Conservation (phyloP, 345 rosid species). For the Ailanthus altissimus region DNA sequence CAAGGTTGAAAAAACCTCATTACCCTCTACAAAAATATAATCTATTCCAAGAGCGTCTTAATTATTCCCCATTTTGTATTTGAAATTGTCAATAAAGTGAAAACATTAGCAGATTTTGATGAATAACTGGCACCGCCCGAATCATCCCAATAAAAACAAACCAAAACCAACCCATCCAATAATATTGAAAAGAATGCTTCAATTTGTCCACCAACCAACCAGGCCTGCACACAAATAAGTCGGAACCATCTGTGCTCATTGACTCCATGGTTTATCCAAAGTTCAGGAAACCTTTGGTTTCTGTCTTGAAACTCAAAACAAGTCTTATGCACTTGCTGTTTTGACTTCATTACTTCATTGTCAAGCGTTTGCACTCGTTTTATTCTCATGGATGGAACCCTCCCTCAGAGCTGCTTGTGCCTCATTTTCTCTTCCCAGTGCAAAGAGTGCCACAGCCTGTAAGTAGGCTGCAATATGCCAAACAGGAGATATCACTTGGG, state of each 20-base stretch:
- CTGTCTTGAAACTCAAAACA: slow-evolving; percentile 19
- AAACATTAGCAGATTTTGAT: slow-evolving; percentile 16
- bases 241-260: slow-evolving; percentile 2
- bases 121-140: slow-evolving; percentile 12
- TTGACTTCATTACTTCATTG: neutral
- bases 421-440: slow-evolving; percentile 68
- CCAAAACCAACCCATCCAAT: slow-evolving; percentile 33
- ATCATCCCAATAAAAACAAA: slow-evolving; percentile 21
- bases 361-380: slow-evolving; percentile 35
- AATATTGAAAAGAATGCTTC: slow-evolving; percentile 33
- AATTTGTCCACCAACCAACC: slow-evolving; percentile 26
- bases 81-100: slow-evolving; percentile 25
- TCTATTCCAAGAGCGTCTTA: slow-evolving; percentile 21
- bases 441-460: slow-evolving; percentile 66
- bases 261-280: slow-evolving; percentile 7
- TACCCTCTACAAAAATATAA: slow-evolving; percentile 42
- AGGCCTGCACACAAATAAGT: slow-evolving; percentile 16
- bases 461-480: slow-evolving; percentile 84
- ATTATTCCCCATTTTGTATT: slow-evolving; percentile 29
- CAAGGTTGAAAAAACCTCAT: slow-evolving; percentile 19
- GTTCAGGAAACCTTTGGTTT: slow-evolving; percentile 16
- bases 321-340: slow-evolving; percentile 14
- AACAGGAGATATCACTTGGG: slow-evolving; percentile 69
- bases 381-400: slow-evolving; percentile 66
- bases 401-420: slow-evolving; percentile 67